Evolutionary conservation across 1,139 yeast species (phyloP), one percentile per base, ranked within the genome.

Genomic region (Keqinozyma sinolaborantium): DNA sequence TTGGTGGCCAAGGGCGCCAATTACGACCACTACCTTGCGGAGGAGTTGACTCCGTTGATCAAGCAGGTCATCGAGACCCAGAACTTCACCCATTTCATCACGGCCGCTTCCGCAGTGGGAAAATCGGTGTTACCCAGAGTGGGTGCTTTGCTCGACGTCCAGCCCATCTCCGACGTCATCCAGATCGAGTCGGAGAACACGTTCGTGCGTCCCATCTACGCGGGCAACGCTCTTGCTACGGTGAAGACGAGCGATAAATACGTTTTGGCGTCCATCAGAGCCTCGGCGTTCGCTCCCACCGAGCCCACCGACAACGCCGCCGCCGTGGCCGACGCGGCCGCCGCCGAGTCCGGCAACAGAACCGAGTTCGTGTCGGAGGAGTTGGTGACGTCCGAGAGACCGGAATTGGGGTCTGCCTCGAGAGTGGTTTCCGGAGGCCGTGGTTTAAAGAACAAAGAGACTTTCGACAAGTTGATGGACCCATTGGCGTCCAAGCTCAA

Each of bases 171-270:
- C 24, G 97, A 92, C 51, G 73, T 92, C 38, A 74, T 74, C 43
- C 76, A 77, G 50, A 81, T 92, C 27, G 74, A 73, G 42, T 68
- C 78, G 32, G 70, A 75, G 16, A 73, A 73, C 40, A 85, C 95
- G 5, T 92, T 92, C 60, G 79, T 81, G 23, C 81, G 97, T 55
- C 97, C 97, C 30, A 87, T 92, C 30, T 92, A 87, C 54, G 98
- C 98, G 21, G 98, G 98, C 30, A 92, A 92, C 58, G 95, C 95
- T 2, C 67, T 87, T 41, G 78, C 87, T 25, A 88, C 96, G 4
- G 87, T 92, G 36, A 77, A 81, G 57, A 69, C 87, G 23, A 67
- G 59, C 19, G 97, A 90, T 50, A 55, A 70, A 7, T 64, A 77
- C 42, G 72, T 85, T 34, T 63, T 92, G 39, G 65, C 84, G 14